phyloP scores from a whole-genome alignment of 169 alveolate species.

The Plasmodium fragile region DNA sequence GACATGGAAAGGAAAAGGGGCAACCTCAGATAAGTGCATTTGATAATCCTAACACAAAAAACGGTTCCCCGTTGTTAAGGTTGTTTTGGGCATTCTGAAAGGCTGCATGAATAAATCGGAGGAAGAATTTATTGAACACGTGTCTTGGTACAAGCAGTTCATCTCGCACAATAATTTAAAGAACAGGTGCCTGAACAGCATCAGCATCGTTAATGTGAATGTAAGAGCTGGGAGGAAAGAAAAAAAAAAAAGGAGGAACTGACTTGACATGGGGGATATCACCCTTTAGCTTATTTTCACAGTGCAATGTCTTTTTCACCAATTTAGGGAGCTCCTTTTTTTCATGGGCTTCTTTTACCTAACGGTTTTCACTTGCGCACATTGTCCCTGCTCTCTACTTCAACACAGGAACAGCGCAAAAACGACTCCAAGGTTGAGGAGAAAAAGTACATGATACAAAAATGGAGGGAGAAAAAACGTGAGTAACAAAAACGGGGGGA shows the following conservation, averaged over 20 bases:
- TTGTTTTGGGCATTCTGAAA: constrained; percentile 16
- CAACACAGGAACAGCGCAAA: constrained; percentile 44
- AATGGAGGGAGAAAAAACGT: constrained; percentile 48
- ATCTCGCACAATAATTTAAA: constrained; percentile 14
- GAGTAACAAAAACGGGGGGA: not conserved
- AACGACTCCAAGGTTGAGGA: constrained; percentile 38
- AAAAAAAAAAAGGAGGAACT: not conserved
- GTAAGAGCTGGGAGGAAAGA: constrained; percentile 4
- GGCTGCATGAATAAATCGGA: constrained; percentile 33
- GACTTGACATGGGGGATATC: not conserved
- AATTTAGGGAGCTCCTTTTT: not conserved
- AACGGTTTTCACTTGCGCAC: not conserved
- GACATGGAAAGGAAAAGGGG: not conserved
- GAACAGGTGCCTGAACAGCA: constrained; percentile 36
- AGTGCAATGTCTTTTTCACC: not conserved
- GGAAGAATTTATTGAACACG: constrained; percentile 39
- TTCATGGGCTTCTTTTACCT: not conserved
- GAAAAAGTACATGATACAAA: constrained; percentile 55
- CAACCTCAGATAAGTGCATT: not conserved
- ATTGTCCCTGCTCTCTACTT: not conserved
- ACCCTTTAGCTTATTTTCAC: not conserved
- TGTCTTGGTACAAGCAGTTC: constrained; percentile 37
- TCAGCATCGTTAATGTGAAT: constrained; percentile 41
- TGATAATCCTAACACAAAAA: not conserved
- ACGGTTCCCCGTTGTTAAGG: not conserved